Conservation (phyloP, 352 stramenopile genomes). For the Pythium coloratum region DNA sequence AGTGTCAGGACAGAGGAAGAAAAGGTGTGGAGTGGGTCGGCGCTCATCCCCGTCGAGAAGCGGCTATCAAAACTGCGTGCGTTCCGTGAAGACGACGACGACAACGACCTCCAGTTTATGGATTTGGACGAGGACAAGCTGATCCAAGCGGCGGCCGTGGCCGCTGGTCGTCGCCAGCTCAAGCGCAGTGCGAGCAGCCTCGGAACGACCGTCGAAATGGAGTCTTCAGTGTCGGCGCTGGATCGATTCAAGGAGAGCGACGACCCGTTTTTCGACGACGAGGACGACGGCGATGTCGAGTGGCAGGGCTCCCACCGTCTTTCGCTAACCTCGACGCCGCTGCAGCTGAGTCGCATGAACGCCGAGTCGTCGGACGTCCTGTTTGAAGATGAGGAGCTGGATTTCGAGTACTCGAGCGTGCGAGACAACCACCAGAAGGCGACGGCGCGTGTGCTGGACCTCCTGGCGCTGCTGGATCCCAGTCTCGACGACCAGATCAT, state of each 20-base stretch:
- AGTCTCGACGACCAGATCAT: slow-evolving; percentile 88
- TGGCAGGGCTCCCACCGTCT: slow-evolving; percentile 7
- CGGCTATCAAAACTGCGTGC: slow-evolving; percentile 66
- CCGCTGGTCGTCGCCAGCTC: slow-evolving; percentile 17
- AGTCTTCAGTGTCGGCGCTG: neutral
- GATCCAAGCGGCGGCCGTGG: slow-evolving; percentile 39
- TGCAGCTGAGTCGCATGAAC: slow-evolving; percentile 11
- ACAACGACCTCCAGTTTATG: slow-evolving; percentile 55
- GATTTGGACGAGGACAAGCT: slow-evolving; percentile 74
- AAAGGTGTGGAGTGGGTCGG: slow-evolving; percentile 52
- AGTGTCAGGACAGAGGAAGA: slow-evolving; percentile 20
- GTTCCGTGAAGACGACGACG: slow-evolving; percentile 72
- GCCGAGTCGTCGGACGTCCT: slow-evolving; percentile 51
- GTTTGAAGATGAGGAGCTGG: slow-evolving; percentile 83
- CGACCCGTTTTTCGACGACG: slow-evolving; percentile 16
- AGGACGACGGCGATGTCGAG: slow-evolving; percentile 21
- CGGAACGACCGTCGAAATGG: neutral
- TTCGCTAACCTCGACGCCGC: slow-evolving; percentile 11
- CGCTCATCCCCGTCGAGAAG: slow-evolving; percentile 62
- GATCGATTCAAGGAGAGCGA: slow-evolving; percentile 33
- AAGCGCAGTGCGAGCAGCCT: slow-evolving; percentile 22
- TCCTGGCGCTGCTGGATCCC: slow-evolving; percentile 77
- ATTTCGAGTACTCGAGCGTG: slow-evolving; percentile 76
- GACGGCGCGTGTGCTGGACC: slow-evolving; percentile 69
- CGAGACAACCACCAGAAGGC: slow-evolving; percentile 79